Evolutionary conservation across 2,329 filamentous ascomycete genomes (phyloP).

Genomic region (Apiospora marii): DNA sequence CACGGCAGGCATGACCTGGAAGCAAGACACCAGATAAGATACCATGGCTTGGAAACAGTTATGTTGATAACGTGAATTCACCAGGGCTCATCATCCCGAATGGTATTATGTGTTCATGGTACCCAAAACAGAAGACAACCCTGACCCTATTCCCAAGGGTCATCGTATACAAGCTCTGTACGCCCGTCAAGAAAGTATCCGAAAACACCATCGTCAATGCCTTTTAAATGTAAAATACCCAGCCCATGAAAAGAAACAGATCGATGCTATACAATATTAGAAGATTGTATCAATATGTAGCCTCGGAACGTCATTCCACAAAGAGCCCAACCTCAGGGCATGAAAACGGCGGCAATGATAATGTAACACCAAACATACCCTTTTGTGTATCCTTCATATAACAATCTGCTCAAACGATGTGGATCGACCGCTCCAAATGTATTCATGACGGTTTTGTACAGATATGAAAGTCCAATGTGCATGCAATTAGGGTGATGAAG

Average conservation of each 20-base stretch:
- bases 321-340: neutral
- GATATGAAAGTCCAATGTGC: neutral
- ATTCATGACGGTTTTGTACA: neutral
- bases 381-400: neutral
- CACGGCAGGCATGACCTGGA: neutral
- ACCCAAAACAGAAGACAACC: neutral
- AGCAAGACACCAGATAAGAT: neutral
- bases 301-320: neutral
- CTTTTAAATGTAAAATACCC: neutral
- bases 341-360: slow-evolving; percentile 1
- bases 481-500: neutral
- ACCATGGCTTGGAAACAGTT: neutral
- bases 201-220: neutral
- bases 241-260: neutral
- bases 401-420: neutral
- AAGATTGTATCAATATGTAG: neutral
- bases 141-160: neutral
- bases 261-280: neutral
- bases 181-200: neutral
- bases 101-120: neutral
- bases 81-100: neutral
- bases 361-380: neutral
- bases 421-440: neutral
- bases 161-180: neutral
- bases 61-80: neutral